phyloP scores from a whole-genome alignment of 495 filamentous ascomycete genomes.

The Pseudomonodictys pantanalensis region DNA sequence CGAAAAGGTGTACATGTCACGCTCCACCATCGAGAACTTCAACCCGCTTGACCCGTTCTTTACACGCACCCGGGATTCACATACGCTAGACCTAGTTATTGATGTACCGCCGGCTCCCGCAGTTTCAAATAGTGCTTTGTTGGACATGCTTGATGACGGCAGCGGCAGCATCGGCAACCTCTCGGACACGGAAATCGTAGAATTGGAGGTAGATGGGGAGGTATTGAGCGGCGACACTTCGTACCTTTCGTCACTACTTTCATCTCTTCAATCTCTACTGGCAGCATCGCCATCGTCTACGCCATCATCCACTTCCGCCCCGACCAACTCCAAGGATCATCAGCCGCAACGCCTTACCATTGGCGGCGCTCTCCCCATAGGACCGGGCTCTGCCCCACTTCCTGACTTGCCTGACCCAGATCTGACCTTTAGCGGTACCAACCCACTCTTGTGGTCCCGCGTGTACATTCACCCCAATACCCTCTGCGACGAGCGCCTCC shows the following conservation, averaged over 20 bases:
- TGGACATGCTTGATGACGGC: conserved; percentile 12
- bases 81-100: conserved; percentile 68
- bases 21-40: conserved; percentile 69
- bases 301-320: conserved; percentile 38
- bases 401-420: conserved; percentile 62
- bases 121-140: conserved; percentile 1
- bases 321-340: neutral
- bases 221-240: conserved; percentile 27
- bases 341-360: conserved; percentile 48
- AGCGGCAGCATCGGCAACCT: conserved; percentile 9
- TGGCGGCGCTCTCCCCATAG: conserved; percentile 69
- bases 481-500: conserved; percentile 60
- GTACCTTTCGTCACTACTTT: conserved; percentile 37
- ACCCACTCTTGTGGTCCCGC: conserved; percentile 60
- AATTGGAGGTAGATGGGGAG: conserved; percentile 19
- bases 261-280: conserved; percentile 30
- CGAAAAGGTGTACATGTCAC: conserved; percentile 80
- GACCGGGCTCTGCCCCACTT: conserved; percentile 70
- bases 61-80: conserved; percentile 67
- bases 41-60: conserved; percentile 78
- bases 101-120: conserved; percentile 45
- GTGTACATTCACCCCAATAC: conserved; percentile 70
- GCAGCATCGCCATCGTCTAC: conserved; percentile 29
- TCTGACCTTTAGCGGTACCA: conserved; percentile 30
- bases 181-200: conserved; percentile 12